A percentile compares a stretch with the other conserved stretches of the same genome.
These are phyloP conservation scores for Pelagophyceae sp. DNA, from an alignment of 352 stramenopile species.

Conservation along the genomic window DNA sequence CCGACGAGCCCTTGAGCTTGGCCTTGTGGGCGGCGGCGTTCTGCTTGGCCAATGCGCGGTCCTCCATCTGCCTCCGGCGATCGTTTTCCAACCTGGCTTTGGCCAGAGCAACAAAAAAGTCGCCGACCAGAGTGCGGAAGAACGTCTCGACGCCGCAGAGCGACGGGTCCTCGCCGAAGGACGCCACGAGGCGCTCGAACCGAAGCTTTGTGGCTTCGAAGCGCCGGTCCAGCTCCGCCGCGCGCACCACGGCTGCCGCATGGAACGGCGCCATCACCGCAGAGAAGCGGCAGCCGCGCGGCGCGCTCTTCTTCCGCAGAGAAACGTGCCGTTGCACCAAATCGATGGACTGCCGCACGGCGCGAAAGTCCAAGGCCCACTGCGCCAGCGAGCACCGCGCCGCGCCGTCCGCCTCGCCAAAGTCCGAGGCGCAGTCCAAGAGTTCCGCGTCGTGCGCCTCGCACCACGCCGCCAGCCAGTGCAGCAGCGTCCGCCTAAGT, in stretches of 20 bases:
- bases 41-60: slow-evolving; percentile 10
- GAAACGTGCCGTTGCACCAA: not conserved
- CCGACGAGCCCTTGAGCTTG: not conserved
- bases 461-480: slow-evolving; percentile 23
- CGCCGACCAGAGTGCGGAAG: slow-evolving; percentile 18
- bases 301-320: not conserved
- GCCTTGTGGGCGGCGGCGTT: not conserved
- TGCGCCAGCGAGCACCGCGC: not conserved
- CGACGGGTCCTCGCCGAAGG: not conserved
- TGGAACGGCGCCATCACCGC: slow-evolving; percentile 7
- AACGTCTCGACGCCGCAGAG: slow-evolving; percentile 14
- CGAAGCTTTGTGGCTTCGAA: slow-evolving; percentile 2
- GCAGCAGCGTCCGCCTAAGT: slow-evolving; percentile 35
- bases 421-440: not conserved
- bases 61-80: slow-evolving; percentile 17
- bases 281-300: not conserved
- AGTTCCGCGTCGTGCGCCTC: not conserved
- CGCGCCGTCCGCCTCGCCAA: not conserved
- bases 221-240: slow-evolving; percentile 12
- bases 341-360: not conserved
- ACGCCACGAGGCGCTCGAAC: not conserved
- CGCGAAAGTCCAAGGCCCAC: not conserved
- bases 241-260: not conserved
- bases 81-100: slow-evolving; percentile 25
- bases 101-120: slow-evolving; percentile 20